Conservation (phyloP, 768 basidiomycete species). For the Tephrocybe sp. region DNA sequence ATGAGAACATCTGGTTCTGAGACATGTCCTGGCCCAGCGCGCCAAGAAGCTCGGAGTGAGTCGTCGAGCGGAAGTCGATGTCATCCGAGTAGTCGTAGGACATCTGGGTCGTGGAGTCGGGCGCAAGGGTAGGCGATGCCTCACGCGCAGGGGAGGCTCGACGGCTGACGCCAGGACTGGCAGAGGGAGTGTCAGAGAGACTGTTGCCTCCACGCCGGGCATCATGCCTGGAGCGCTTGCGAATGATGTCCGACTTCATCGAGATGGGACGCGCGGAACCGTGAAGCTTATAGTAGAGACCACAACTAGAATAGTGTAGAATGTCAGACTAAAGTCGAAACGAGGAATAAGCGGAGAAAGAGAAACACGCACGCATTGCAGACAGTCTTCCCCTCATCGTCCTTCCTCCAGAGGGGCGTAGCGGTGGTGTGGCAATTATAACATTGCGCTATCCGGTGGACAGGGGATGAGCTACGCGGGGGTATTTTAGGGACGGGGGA, state of each 20-base stretch:
- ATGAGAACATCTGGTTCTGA: conserved; percentile 27
- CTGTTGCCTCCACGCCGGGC: conserved; percentile 58
- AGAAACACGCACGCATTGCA: conserved; percentile 80
- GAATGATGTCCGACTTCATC: conserved; percentile 90
- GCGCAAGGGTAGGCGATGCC: conserved; percentile 64
- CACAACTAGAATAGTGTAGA: conserved; percentile 51
- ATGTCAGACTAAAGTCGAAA: background rate
- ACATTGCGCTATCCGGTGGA: conserved; percentile 65
- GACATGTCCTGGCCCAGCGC: conserved; percentile 38
- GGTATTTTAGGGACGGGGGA: conserved; percentile 27
- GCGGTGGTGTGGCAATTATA: conserved; percentile 91
- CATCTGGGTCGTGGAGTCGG: conserved; percentile 67
- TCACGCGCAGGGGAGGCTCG: conserved; percentile 69
- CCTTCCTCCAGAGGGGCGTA: conserved; percentile 88
- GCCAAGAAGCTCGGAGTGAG: conserved; percentile 53
- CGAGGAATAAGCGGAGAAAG: conserved; percentile 6
- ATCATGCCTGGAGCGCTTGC: conserved; percentile 83
- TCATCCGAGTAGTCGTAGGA: conserved; percentile 53
- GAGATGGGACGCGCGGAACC: conserved; percentile 85
- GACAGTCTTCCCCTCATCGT: conserved; percentile 88
- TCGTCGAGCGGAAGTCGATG: conserved; percentile 33
- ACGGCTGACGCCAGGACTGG: conserved; percentile 71
- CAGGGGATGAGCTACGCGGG: conserved; percentile 28
- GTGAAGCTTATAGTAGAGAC: conserved; percentile 83
- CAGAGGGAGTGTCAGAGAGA: conserved; percentile 69